A percentile compares a stretch with the other conserved stretches of the same genome.
Evolutionary conservation across 257 asterid genomes (phyloP).

Genomic region (Agastache rugosa): DNA sequence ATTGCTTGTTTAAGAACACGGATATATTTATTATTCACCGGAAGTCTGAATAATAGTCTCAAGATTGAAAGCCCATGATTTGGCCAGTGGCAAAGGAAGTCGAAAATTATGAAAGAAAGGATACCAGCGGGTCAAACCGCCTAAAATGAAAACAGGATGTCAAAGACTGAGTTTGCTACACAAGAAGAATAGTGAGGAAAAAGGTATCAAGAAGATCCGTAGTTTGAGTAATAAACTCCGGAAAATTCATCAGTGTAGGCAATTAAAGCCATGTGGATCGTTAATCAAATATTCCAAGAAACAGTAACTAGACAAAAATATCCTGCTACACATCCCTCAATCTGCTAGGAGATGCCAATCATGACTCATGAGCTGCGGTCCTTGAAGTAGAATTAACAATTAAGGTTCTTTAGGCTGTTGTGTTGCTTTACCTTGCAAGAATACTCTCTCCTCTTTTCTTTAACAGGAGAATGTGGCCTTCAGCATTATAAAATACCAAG

Average conservation of each 20-base stretch:
- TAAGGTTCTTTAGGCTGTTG: slow-evolving; percentile 47
- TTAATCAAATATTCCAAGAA: slow-evolving; percentile 23
- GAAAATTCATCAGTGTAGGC: slow-evolving; percentile 28
- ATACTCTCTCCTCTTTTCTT: slow-evolving; percentile 92
- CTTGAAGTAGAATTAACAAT: slow-evolving; percentile 30
- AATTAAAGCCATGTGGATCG: slow-evolving; percentile 27
- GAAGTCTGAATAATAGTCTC: slow-evolving; percentile 17
- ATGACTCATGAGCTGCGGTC: slow-evolving; percentile 26
- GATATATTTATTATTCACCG: slow-evolving; percentile 9
- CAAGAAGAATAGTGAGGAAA: slow-evolving; percentile 27
- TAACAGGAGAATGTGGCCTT: slow-evolving; percentile 97
- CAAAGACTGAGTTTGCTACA: slow-evolving; percentile 29
- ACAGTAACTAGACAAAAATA: slow-evolving; percentile 31
- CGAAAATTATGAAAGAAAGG: slow-evolving; percentile 1
- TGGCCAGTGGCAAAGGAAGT: slow-evolving; percentile 18
- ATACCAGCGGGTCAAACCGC: slow-evolving; percentile 17
- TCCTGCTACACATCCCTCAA: slow-evolving; percentile 34
- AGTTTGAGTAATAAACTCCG: slow-evolving; percentile 30
- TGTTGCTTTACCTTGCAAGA: slow-evolving; percentile 89
- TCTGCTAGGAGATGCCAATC: slow-evolving; percentile 28
- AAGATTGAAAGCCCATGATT: slow-evolving; percentile 11
- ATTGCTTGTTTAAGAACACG: slow-evolving; percentile 16
- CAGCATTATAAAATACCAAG: slow-evolving; percentile 83
- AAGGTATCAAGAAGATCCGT: slow-evolving; percentile 32
- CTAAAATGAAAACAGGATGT: slow-evolving; percentile 20